These are phyloP conservation scores for Typha latifolia DNA, from an alignment of 176 grass and related monocot genomes.

Conservation along the genomic window DNA sequence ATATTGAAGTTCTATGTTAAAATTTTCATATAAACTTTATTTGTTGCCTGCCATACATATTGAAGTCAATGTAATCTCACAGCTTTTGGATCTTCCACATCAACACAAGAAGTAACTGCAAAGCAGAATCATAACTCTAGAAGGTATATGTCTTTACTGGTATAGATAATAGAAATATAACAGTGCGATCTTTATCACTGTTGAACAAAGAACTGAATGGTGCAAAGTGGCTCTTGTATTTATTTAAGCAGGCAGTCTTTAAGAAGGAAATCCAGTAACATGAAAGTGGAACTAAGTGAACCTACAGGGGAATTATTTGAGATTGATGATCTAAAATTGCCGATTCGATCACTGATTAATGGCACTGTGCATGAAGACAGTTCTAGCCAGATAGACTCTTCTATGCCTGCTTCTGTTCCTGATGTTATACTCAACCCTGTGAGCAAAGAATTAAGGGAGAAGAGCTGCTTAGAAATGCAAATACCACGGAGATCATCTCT, in stretches of 20 bases:
- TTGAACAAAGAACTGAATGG: background rate
- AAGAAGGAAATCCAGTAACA: constrained; percentile 16
- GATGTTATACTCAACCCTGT: constrained; percentile 1
- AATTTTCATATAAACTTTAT: background rate
- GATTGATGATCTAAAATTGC: constrained; percentile 37
- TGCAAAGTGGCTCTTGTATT: background rate
- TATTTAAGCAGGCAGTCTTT: constrained; percentile 40
- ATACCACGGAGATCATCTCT: constrained; percentile 38
- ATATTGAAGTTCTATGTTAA: background rate
- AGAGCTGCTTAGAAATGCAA: background rate
- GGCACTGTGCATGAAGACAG: background rate
- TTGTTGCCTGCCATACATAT: background rate
- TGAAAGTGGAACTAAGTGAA: constrained; percentile 1
- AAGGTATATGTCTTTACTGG: constrained; percentile 19
- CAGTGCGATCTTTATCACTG: background rate
- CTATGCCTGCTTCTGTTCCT: background rate
- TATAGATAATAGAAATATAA: background rate
- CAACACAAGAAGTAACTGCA: background rate
- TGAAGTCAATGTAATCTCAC: constrained; percentile 10
- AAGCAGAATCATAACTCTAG: constrained; percentile 32
- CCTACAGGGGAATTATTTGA: constrained; percentile 37
- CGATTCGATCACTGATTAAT: constrained; percentile 4
- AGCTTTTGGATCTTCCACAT: constrained; percentile 37
- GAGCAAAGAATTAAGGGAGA: background rate
- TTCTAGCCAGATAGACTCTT: background rate